These are phyloP conservation scores for Nicotiana tomentosiformis DNA, from an alignment of 257 asterid genomes.

Conservation along the genomic window DNA sequence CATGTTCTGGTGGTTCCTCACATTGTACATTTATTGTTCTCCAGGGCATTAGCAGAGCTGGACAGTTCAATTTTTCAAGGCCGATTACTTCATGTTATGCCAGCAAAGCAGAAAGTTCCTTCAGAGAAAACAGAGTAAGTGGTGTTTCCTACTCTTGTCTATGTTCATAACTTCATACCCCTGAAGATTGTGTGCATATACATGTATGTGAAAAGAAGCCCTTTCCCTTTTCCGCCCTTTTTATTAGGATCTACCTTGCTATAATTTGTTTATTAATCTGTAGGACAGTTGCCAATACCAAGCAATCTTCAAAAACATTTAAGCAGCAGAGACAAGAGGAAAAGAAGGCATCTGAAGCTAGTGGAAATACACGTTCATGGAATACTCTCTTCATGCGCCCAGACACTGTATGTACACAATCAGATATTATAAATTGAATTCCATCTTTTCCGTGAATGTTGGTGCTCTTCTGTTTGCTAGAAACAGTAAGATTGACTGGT, in stretches of 20 bases:
- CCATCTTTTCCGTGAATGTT: not conserved
- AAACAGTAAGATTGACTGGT: not conserved
- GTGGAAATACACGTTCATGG: conserved; percentile 89
- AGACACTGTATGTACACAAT: conserved; percentile 64
- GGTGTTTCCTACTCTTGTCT: not conserved
- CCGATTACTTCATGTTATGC: conserved; percentile 86
- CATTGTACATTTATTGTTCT: not conserved
- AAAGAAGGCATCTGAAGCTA: conserved; percentile 77
- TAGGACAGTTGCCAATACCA: conserved; percentile 36
- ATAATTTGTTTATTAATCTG: conserved; percentile 12
- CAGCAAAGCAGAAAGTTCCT: conserved; percentile 57
- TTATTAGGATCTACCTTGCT: not conserved
- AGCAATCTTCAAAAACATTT: conserved; percentile 49
- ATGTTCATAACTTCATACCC: not conserved
- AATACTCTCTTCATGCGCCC: conserved; percentile 81
- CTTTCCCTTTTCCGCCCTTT: not conserved
- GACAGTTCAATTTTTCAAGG: conserved; percentile 85
- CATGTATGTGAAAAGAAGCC: not conserved
- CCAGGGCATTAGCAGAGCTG: conserved; percentile 82
- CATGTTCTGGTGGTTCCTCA: not conserved
- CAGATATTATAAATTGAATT: not conserved
- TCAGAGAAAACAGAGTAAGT: conserved; percentile 48
- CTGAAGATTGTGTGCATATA: not conserved
- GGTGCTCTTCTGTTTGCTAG: conserved; percentile 3
- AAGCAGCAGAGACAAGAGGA: conserved; percentile 67